A percentile compares a stretch with the other conserved stretches of the same genome.
These are phyloP conservation scores for Pachysandra terminalis DNA, from an alignment of 164 flowering plant genomes.

Conservation along the genomic window DNA sequence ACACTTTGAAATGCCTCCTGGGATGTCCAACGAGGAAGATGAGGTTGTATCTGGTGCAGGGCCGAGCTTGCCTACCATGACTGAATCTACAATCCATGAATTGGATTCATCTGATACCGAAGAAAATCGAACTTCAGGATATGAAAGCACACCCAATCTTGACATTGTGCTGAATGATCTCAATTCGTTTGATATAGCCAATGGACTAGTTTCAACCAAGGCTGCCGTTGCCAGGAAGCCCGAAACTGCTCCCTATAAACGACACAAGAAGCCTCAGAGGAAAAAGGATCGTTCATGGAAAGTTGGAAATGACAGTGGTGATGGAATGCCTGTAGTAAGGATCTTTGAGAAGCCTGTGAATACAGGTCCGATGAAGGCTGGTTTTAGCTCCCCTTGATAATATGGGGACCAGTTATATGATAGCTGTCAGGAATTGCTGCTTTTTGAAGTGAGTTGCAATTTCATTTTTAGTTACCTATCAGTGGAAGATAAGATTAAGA, in stretches of 20 bases:
- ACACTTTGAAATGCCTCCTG: constrained; percentile 81
- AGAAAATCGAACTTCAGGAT: constrained; percentile 12
- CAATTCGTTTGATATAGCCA: constrained; percentile 59
- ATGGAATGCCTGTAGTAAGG: constrained; percentile 77
- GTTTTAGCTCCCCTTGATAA: background rate
- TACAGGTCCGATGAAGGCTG: constrained; percentile 34
- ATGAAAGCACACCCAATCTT: constrained; percentile 23
- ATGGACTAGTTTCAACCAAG: constrained; percentile 47
- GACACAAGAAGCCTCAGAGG: constrained; percentile 82
- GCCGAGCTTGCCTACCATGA: constrained; percentile 7
- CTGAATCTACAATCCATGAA: constrained; percentile 23
- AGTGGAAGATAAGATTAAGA: background rate
- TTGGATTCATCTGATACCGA: constrained; percentile 40
- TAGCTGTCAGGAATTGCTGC: background rate
- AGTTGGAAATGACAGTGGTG: constrained; percentile 55
- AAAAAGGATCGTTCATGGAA: constrained; percentile 90
- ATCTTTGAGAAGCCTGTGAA: constrained; percentile 63
- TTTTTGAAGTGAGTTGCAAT: no score
- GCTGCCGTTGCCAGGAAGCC: constrained; percentile 29
- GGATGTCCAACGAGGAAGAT: constrained; percentile 27
- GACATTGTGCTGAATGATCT: constrained; percentile 63
- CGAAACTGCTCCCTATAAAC: constrained; percentile 53
- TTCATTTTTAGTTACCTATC: background rate
- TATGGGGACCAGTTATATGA: no score
- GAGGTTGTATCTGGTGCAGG: constrained; percentile 16